phyloP scores from a whole-genome alignment of 1,284 basidiomycete species.

The Trametes hirsuta region DNA sequence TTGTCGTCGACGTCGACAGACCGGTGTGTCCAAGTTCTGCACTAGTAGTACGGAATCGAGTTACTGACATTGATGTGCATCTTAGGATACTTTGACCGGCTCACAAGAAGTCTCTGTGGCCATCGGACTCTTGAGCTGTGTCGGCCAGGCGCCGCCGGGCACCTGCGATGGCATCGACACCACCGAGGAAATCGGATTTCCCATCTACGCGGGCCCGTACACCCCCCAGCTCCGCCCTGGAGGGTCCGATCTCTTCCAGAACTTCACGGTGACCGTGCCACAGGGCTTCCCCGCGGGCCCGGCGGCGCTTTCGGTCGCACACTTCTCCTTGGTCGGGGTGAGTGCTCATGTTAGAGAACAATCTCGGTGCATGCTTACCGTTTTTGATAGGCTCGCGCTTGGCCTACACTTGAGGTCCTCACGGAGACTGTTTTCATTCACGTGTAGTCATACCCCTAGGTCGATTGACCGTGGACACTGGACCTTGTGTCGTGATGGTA shows the following conservation, averaged over 20 bases:
- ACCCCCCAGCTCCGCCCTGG: slow-evolving; percentile 38
- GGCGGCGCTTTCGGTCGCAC: slow-evolving; percentile 14
- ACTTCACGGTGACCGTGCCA: slow-evolving; percentile 22
- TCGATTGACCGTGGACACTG: no score
- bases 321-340: slow-evolving; percentile 25
- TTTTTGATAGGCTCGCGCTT: slow-evolving; percentile 1
- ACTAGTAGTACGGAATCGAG: background rate
- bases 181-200: slow-evolving; percentile 38
- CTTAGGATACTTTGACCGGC: slow-evolving; percentile 40
- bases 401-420: slow-evolving; percentile 12
- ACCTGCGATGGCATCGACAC: slow-evolving; percentile 33
- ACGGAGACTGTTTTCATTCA: slow-evolving; percentile 13
- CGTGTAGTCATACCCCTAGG: background rate
- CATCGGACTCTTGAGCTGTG: slow-evolving; percentile 42
- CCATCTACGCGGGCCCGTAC: slow-evolving; percentile 50
- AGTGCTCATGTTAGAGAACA: background rate
- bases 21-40: slow-evolving; percentile 1
- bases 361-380: background rate
- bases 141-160: slow-evolving; percentile 13
- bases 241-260: slow-evolving; percentile 14
- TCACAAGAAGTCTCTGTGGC: slow-evolving; percentile 47
- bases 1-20: slow-evolving; percentile 20
- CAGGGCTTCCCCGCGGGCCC: slow-evolving; percentile 1
- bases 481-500: no score
- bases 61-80: background rate